These are phyloP conservation scores for Pleurotus giganteus DNA, from an alignment of 768 basidiomycete species.

Conservation along the genomic window DNA sequence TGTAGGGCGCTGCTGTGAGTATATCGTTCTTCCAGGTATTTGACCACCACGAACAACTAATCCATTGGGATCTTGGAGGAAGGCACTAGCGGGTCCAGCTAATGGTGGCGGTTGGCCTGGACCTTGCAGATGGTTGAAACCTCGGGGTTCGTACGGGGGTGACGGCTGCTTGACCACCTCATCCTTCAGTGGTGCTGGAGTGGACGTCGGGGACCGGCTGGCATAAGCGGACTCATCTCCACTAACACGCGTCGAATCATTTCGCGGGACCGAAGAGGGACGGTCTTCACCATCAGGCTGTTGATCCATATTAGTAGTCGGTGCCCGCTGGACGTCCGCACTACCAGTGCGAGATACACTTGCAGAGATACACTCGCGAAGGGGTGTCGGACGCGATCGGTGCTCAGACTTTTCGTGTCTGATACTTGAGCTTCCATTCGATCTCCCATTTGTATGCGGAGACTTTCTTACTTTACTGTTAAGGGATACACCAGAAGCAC, in stretches of 20 bases:
- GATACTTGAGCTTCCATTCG: conserved; percentile 23
- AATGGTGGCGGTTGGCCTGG: conserved; percentile 5
- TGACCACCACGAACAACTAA: conserved; percentile 38
- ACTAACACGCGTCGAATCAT: conserved; percentile 14
- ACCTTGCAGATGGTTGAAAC: conserved; percentile 2
- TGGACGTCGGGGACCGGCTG: conserved; percentile 19
- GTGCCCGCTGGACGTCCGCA: neutral
- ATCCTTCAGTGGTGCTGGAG: conserved; percentile 20
- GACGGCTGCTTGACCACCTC: conserved; percentile 15
- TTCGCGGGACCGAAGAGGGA: neutral
- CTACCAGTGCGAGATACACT: conserved; percentile 7
- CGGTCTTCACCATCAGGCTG: neutral
- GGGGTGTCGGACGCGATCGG: neutral
- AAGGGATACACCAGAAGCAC: conserved; percentile 20
- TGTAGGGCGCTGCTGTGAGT: conserved; percentile 46
- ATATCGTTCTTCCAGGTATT: conserved; percentile 63
- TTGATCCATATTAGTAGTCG: neutral
- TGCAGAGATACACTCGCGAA: neutral
- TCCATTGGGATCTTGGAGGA: conserved; percentile 40
- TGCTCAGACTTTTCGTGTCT: conserved; percentile 15
- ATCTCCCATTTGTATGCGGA: conserved; percentile 30
- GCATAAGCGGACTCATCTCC: conserved; percentile 20
- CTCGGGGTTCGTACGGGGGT: conserved; percentile 16
- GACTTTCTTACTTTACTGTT: conserved; percentile 36
- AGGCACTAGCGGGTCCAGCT: conserved; percentile 48